Base-by-base conservation (phyloP, 352 stramenopile genomes). In the Globisporangium emineosum region DNA sequence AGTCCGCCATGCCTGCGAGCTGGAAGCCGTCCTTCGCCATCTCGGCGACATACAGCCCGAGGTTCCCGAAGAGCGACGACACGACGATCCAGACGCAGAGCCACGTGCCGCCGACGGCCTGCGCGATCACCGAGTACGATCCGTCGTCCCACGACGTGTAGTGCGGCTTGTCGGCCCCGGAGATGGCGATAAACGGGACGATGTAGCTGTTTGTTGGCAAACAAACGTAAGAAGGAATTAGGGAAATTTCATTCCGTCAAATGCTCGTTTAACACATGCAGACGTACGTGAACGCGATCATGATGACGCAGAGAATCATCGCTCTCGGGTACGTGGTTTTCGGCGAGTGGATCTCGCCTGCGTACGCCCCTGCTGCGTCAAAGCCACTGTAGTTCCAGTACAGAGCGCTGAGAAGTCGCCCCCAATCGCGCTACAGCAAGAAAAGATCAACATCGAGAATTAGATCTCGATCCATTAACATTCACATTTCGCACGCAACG, bases 331-430 rank as follows among this genome's bases (percentile, higher is more conserved):
- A 93, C 62, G 79, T 91, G 8, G 68, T 79, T 52, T 86, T 83
- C 2, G 85, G 86, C 17, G 78, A 80, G 23, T 86, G 69, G 37
- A 94, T 90, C 51, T 91, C 83, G 27, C 84, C 79, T 1, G 84
- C 86, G 52, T 90, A 93, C 6, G 81, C 83, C 25, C 81, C 84
- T 13, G 80, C 81, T 1, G 78, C 75, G 64, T 91, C 83, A 65
- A 94, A 94, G 15, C 85, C 85, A 56, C 78, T 89, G 68, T 92
- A 92, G 55, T 90, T 94, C 85, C 85, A 94, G 70, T 94, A 94
- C 32, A 94, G 64, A 13, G 83, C 63, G 49, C 83, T 90, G 19
- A 94, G 51, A 30, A 94, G 60, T 5, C 83, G 69, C 15, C 72
- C 73, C 83, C 83, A 91, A 32, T 91, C 72, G 25, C 77, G 70